Percentiles rank a stretch among this genome's conserved stretches.
Evolutionary conservation across 768 basidiomycete genomes (phyloP).

Genomic region (Dioszegia hungarica): DNA sequence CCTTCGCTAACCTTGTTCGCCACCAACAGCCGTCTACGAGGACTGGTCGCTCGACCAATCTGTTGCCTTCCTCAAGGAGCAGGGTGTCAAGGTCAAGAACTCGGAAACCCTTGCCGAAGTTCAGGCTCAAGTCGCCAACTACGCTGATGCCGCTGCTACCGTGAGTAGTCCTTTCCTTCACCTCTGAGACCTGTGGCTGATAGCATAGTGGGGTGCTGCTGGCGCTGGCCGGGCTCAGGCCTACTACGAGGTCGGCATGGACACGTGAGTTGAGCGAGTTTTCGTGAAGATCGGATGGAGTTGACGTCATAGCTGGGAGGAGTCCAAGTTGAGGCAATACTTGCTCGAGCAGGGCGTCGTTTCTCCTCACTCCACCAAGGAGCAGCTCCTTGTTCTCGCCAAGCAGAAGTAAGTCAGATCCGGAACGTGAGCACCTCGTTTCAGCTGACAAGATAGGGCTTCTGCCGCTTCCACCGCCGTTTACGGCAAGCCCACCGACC

Average conservation of each 20-base stretch:
- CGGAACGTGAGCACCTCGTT: neutral
- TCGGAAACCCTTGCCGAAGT: conserved; percentile 51
- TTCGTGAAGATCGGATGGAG: neutral
- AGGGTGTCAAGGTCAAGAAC: conserved; percentile 58
- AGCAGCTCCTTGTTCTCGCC: conserved; percentile 72
- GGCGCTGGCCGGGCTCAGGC: conserved; percentile 43
- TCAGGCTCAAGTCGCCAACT: conserved; percentile 50
- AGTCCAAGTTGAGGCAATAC: conserved; percentile 72
- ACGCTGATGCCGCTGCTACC: conserved; percentile 46
- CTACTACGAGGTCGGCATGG: conserved; percentile 56
- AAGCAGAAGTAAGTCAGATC: conserved; percentile 55
- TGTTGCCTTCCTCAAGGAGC: conserved; percentile 64
- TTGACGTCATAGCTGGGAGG: conserved; percentile 60
- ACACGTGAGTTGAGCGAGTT: conserved; percentile 49
- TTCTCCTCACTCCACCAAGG: conserved; percentile 69
- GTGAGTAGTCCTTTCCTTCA: conserved; percentile 20
- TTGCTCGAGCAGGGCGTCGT: conserved; percentile 83
- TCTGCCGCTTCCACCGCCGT: conserved; percentile 57
- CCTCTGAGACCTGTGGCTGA: neutral
- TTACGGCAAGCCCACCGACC: conserved; percentile 53
- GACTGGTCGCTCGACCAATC: conserved; percentile 66
- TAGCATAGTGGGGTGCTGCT: conserved; percentile 35
- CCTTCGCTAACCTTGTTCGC: neutral
- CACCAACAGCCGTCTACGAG: conserved; percentile 38
- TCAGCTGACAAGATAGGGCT: conserved; percentile 51